Base-by-base conservation (phyloP, 148 eudicot species). In the Rhododendron williamsianum region DNA sequence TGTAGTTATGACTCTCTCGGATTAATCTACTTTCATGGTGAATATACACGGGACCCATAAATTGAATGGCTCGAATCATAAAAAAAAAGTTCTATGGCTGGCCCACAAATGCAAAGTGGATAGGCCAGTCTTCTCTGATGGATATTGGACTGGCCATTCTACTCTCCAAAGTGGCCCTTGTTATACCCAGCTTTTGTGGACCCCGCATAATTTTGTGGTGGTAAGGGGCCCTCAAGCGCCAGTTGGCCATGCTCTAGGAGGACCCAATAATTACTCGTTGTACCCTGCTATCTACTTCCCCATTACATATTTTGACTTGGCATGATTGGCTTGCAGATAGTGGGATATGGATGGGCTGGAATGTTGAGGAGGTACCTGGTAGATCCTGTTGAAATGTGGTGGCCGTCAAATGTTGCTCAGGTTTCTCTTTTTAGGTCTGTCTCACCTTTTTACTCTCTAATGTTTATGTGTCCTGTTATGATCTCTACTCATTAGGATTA, bases 291-390 rank as follows among this genome's bases (percentile, higher is more conserved):
- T 54, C 21, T 16, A 54, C 3, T 54, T 54, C 60, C 60, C 6
- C 0, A 18, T 11, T 69, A 69, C 1, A 27, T 71, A 30, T 71
- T 71, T 71, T 71, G 36, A 30, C 35, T 71, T 33, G 41, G 76
- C 38, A 33, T 30, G 19, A 33, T 33, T 71, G 80, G 54, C 78
- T 25, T 76, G 63, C 93, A 96, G 99, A 85, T 95, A 45, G 6
- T 97, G 67, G 99, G 99, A 51, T 97, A 95, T 90, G 99, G 99
- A 90, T 97, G 99, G 99, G 99, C 99, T 78, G 99, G 99, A 78
- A 90, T 97, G 88, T 82, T 95, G 86, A 92, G 99, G 82, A 95
- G 92, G 90, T 97, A 94, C 86, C 92, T 96, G 82, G 99, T 97
- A 79, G 98, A 97, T 87, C 98, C 99, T 25, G 98, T 94, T 60